Conservation (phyloP, 2,329 filamentous ascomycete species). For the Conoideocrella luteorostrata region DNA sequence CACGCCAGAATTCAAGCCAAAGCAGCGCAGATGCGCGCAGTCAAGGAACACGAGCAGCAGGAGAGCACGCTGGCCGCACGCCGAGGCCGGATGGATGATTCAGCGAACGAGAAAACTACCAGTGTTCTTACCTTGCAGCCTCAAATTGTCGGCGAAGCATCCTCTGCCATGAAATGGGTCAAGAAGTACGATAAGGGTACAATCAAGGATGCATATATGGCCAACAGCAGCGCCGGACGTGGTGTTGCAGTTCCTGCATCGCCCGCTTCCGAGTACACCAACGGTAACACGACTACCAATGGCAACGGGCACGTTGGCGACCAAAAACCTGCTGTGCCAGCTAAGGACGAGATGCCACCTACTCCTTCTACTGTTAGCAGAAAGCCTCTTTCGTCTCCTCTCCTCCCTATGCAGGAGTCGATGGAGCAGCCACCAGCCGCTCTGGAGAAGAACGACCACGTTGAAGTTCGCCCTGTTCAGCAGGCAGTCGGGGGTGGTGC, state of each 20-base stretch:
- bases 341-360: slow-evolving; percentile 26
- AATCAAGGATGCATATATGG: slow-evolving; percentile 79
- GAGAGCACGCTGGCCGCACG: slow-evolving; percentile 35
- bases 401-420: background rate
- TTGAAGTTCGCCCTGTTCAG: background rate
- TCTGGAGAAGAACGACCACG: background rate
- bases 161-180: slow-evolving; percentile 94
- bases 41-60: slow-evolving; percentile 53
- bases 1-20: slow-evolving; percentile 91
- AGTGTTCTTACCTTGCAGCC: slow-evolving; percentile 87
- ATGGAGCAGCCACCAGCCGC: background rate
- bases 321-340: slow-evolving; percentile 31
- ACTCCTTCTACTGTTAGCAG: slow-evolving; percentile 7
- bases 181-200: slow-evolving; percentile 88
- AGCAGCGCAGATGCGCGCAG: slow-evolving; percentile 73
- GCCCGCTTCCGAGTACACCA: slow-evolving; percentile 27
- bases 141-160: slow-evolving; percentile 76
- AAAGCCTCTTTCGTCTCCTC: background rate
- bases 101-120: slow-evolving; percentile 67
- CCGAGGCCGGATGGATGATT: slow-evolving; percentile 50
- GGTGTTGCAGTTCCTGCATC: slow-evolving; percentile 38
- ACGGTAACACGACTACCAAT: slow-evolving; percentile 14
- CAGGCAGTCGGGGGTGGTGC: background rate
- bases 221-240: slow-evolving; percentile 64
- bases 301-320: slow-evolving; percentile 1